Base-by-base conservation (phyloP, 2,329 filamentous ascomycete genomes). In the Xylaria sp. region DNA sequence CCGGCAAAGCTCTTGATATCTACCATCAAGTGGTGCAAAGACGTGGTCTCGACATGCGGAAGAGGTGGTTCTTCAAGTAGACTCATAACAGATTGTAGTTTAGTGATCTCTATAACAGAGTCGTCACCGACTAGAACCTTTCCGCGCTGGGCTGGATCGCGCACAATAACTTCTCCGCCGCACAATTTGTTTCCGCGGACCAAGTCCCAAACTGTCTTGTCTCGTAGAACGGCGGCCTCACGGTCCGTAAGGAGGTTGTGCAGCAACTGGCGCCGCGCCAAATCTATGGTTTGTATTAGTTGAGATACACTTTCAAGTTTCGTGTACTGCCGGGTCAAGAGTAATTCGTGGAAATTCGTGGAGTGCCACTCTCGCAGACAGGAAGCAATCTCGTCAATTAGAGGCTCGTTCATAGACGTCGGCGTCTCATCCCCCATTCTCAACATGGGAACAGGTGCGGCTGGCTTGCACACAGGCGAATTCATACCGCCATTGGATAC, bases 311-410 rank as follows among this genome's bases (percentile, higher is more conserved):
- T 90, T 75, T 97, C 94, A 64, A 99, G 84, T 64, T 91, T 88
- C 59, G 87, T 83, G 81, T 99, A 99, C 78, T 94, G 90, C 69
- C 94, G 89, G 23, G 90, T 90, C 9, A 99, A 87, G 1, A 99
- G 86, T 28, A 98, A 86, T 78, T 97, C 94, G 82, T 99, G 97
- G 18, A 99, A 86, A 78, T 98, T 97, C 20, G 94, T 97, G 23
- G 96, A 97, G 82, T 99, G 95, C 97, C 96, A 99, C 86, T 99
- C 96, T 75, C 96, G 90, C 71, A 99, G 83, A 79, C 96, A 99
- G 3, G 94, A 98, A 15, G 96, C 94, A 75, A 99, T 98, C 80
- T 99, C 96, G 81, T 99, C 96, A 28, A 99, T 94, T 70, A 99
- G 82, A 2, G 96, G 96, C 79, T 99, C 97, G 9, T 92, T 90